Evolutionary conservation across 345 rosid genomes (phyloP), one percentile per base, ranked within the genome.

Genomic region (Rubroshorea leprosula): DNA sequence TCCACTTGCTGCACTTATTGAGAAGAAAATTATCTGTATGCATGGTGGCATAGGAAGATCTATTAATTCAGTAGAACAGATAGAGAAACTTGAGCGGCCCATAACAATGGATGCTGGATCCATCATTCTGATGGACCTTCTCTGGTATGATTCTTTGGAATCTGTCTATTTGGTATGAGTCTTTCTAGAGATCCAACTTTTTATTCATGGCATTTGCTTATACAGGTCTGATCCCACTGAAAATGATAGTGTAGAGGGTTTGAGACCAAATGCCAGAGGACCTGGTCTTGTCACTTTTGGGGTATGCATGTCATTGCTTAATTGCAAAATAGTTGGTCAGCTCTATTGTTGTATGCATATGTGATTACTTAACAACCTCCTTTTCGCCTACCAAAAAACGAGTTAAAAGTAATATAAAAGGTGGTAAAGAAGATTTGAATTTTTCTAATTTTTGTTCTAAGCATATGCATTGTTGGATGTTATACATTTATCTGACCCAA

Each of bases 201-300:
- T 49, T 2, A 41, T 26, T 24, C 11, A 4, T 31, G 54, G 4
- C 47, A 51, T 53, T 48, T 66, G 22, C 48, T 60, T 55, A 12
- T 66, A 45, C 86, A 93, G 99, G 99, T 89, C 99, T 27, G 99
- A 93, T 78, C 99, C 99, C 24, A 93, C 99, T 10, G 99, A 93
- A 76, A 93, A 87, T 50, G 99, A 93, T 72, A 87, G 94, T 64
- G 51, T 93, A 19, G 99, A 87, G 77, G 99, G 99, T 60, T 81
- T 93, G 79, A 83, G 99, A 82, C 99, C 99, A 58, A 93, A 93
- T 70, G 97, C 99, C 18, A 89, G 97, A 80, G 99, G 99, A 62
- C 99, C 99, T n/a, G 97, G 99, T 61, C 96, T 93, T 23, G 99
- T 93, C 72, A 87, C 99, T 24, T 93, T 93, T 61, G 99, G 99